Evolutionary conservation across 2,329 filamentous ascomycete genomes (phyloP), one percentile per base, ranked within the genome.

Genomic region (Penicillium hesseltinei): DNA sequence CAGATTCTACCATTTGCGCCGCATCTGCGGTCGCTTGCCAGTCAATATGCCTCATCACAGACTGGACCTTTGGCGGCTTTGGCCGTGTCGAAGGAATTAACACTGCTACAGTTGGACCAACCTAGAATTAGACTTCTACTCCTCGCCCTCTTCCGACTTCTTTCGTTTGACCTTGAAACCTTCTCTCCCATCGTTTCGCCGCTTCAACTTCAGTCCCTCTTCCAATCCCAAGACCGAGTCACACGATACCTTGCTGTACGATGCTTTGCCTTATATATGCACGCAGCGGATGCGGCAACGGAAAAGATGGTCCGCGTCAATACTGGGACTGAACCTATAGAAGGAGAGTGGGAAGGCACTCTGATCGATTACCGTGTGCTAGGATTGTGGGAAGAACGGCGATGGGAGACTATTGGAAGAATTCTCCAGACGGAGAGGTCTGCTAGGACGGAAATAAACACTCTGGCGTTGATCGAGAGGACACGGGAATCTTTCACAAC

Each of bases 221-320:
- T 96, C 65, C 77, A 80, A 44, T 82, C 85, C 66, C 53, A 73
- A 46, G 80, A 82, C 63, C 78, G 75, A 57, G 77, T 83, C 17
- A 83, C 96, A 50, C 85, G 89, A 74, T 96, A 92, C 73, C 80
- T 97, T 59, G 88, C 92, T 15, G 83, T 96, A 55, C 85, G 91
- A 62, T 85, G 92, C 58, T 89, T 96, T 63, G 92, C 88, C 69
- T 81, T 91, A 61, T 85, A 91, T 56, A 84, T 95, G 65, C 86
- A 86, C 67, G 89, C 89, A 31, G 88, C 94, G 4, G 94, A 99
- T 73, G 80, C 82, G 62, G 90, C 90, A 61, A 81, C 89, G 47
- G 88, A 95, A 69, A 79, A 83, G 48, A 87, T 96, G 72, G 75
- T 95, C 33, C 75, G 79, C 48, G 80, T 84, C 67, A 82, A 92